Conservation (phyloP, 345 rosid genomes). For the Corymbia maculata region DNA sequence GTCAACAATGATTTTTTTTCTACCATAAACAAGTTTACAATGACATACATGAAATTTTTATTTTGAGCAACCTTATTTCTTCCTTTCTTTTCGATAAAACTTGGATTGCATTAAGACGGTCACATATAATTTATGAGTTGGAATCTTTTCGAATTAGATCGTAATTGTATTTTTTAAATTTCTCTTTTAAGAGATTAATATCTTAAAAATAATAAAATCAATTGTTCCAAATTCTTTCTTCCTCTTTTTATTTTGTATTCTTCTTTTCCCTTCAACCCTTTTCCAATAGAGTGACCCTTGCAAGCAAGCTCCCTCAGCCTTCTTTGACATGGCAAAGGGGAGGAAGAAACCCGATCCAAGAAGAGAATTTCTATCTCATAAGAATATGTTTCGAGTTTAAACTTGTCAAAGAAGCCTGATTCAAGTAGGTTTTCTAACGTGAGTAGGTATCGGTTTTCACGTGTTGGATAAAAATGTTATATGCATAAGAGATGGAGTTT, state of each 20-base stretch:
- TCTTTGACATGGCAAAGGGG: neutral
- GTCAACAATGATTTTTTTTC: neutral
- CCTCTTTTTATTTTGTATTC: neutral
- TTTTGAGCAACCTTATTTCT: neutral
- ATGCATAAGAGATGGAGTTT: neutral
- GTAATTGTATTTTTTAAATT: neutral
- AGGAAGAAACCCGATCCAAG: neutral
- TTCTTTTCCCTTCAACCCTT: neutral
- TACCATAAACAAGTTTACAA: neutral
- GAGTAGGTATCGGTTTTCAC: neutral
- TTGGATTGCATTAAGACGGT: neutral
- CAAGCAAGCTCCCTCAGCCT: neutral
- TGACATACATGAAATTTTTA: neutral
- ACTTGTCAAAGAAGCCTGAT: neutral
- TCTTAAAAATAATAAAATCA: neutral
- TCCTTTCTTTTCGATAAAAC: neutral
- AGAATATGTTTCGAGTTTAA: neutral
- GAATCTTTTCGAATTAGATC: neutral
- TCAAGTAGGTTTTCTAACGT: neutral
- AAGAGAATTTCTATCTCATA: neutral
- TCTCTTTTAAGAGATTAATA: neutral
- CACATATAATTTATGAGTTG: neutral
- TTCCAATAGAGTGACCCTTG: neutral
- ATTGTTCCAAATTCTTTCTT: neutral
- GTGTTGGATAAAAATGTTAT: neutral